Evolutionary conservation across 202 grass and related monocot species (phyloP), one percentile per base, ranked within the genome.

Genomic region (Thinopyrum obtusiflorum): DNA sequence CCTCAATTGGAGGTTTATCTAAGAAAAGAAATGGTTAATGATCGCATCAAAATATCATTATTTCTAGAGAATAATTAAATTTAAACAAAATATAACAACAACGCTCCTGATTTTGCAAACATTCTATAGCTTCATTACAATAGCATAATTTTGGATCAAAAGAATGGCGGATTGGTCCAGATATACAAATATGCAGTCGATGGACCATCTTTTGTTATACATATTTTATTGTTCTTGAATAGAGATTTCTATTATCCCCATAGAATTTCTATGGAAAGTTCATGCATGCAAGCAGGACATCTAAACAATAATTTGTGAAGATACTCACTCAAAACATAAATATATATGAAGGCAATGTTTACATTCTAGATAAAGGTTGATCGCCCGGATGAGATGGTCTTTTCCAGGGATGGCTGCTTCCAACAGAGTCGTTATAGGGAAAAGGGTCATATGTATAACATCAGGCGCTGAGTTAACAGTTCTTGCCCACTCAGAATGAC

Each of bases 351-450:
- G 70, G 18, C 4, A 35, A 79, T 84, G 39, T 40, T 86, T 91
- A 94, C 92, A 94, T 77, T 91, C 92, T 73, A 94, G 67, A 87
- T 94, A 94, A 84, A 94, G 89, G 88, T 91, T 88, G 39, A 94
- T 89, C 4, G 92, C 89, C 7, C 65, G 87, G 60, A 84, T 61
- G 29, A 94, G 87, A 77, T 94, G 84, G 17, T 94, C 86, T 66
- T 87, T 88, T 78, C 92, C 89, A 65, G 87, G 84, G 35, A 89
- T 26, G 47, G 57, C 81, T 80, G 39, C 78, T 40, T 87, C 89
- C 11, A 94, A 73, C 15, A 94, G 73, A 83, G 84, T 87, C 71
- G 80, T 88, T 28, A 94, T 63, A 53, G 92, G 92, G n/a, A 72
- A 23, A 76, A 94, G 91, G 21, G 87, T 87, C 84, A 91, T 91